Conservation (phyloP, 1,284 basidiomycete species). For the Cerrena zonata region DNA sequence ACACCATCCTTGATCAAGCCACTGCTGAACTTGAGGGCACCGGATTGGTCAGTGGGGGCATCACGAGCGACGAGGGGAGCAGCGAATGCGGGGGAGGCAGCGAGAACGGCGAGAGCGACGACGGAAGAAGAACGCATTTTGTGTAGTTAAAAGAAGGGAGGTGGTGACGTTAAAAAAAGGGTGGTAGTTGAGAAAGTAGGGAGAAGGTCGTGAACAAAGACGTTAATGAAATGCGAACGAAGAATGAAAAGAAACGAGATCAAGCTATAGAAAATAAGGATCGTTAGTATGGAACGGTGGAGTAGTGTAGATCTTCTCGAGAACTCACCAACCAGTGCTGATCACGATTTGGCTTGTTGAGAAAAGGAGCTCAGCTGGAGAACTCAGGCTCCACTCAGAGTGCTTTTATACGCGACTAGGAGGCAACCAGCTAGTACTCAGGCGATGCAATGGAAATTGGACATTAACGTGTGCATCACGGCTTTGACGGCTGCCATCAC, state of each 20-base stretch:
- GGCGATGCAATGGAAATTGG: not conserved
- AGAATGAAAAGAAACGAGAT: conserved; percentile 9
- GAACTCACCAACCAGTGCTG: conserved; percentile 14
- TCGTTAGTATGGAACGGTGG: not conserved
- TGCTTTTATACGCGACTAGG: conserved; percentile 4
- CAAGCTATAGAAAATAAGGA: not conserved
- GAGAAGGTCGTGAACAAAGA: conserved; percentile 7
- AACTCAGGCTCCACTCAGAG: not conserved
- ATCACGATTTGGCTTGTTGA: conserved; percentile 1
- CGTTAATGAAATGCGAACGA: conserved; percentile 7
- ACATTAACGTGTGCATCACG: not conserved
- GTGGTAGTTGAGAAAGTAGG: conserved; percentile 6
- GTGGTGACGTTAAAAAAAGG: too few species aligned
- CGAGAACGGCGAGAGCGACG: conserved; percentile 10
- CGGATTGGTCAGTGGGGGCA: not conserved
- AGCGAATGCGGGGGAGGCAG: conserved; percentile 9
- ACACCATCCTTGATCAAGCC: conserved; percentile 1
- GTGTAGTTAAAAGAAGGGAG: not conserved
- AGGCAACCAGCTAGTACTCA: too few species aligned
- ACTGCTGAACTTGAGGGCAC: not conserved
- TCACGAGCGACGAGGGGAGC: conserved; percentile 7
- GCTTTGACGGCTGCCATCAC: too few species aligned
- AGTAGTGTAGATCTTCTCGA: not conserved
- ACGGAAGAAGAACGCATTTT: conserved; percentile 14
- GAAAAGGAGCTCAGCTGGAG: conserved; percentile 9